Evolutionary conservation across 2,329 filamentous ascomycete genomes (phyloP).

Genomic region (Dothideomycetes sp.): DNA sequence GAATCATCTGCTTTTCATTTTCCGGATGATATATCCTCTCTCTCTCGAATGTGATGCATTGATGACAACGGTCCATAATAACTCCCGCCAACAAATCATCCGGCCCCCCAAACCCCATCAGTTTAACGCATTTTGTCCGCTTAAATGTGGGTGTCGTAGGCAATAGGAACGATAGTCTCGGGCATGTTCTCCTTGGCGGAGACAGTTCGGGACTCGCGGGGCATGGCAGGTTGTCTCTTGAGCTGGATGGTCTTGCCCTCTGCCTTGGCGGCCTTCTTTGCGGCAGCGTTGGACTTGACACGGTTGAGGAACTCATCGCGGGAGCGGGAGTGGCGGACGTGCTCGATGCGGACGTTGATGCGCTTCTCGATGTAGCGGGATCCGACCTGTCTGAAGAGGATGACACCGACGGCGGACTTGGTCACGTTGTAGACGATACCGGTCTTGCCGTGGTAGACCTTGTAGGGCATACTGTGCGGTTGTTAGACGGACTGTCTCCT

Average conservation of each 20-base stretch:
- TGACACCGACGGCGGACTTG: constrained; percentile 94
- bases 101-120: background rate
- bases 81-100: background rate
- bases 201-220: constrained; percentile 71
- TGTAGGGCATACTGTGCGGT: constrained; percentile 78
- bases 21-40: background rate
- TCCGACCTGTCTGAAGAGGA: constrained; percentile 99
- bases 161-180: constrained; percentile 80
- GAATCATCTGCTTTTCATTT: background rate
- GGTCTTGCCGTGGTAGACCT: constrained; percentile 99
- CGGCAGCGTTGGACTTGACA: constrained; percentile 90
- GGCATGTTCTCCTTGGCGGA: constrained; percentile 72
- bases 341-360: constrained; percentile 97
- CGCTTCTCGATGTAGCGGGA: constrained; percentile 99
- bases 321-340: constrained; percentile 88
- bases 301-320: constrained; percentile 93
- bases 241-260: constrained; percentile 79
- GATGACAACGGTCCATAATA: background rate
- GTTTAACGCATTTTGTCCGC: background rate
- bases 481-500: constrained; percentile 4
- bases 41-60: background rate
- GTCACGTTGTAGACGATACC: constrained; percentile 68
- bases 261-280: constrained; percentile 87
- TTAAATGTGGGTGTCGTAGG: constrained; percentile 98
- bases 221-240: constrained; percentile 77